A percentile compares a stretch with the other conserved stretches of the same genome.
Conservation (phyloP, 2,329 filamentous ascomycete genomes). For the Trichoderma gracile region DNA sequence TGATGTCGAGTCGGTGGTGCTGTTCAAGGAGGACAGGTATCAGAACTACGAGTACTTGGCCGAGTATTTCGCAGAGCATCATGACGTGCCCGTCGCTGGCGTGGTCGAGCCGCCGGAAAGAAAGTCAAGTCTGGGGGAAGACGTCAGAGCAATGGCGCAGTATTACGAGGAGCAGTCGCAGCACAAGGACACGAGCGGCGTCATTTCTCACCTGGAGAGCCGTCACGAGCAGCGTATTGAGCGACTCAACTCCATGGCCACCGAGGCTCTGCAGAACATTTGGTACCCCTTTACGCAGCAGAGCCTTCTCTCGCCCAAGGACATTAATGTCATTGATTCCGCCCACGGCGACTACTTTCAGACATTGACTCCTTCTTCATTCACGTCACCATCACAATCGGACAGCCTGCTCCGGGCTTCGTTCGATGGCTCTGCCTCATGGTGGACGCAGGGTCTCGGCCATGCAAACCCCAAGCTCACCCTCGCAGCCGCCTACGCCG, state of each 20-base stretch:
- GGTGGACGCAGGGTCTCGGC: slow-evolving; percentile 89
- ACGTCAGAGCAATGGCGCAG: slow-evolving; percentile 57
- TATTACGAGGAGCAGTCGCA: slow-evolving; percentile 61
- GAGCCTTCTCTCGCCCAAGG: slow-evolving; percentile 57
- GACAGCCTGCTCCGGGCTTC: slow-evolving; percentile 49
- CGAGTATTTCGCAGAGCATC: slow-evolving; percentile 64
- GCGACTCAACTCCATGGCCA: slow-evolving; percentile 61
- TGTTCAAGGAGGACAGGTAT: slow-evolving; percentile 68
- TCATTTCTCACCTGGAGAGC: slow-evolving; percentile 54
- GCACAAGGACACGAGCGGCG: slow-evolving; percentile 41
- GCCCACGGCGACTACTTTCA: slow-evolving; percentile 80
- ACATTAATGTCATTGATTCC: slow-evolving; percentile 76
- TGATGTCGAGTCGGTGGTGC: slow-evolving; percentile 67
- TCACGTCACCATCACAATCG: neutral
- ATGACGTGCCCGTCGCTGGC: slow-evolving; percentile 57
- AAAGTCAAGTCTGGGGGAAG: slow-evolving; percentile 43
- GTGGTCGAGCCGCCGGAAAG: slow-evolving; percentile 61
- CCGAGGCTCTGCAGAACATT: slow-evolving; percentile 62
- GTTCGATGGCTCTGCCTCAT: slow-evolving; percentile 83
- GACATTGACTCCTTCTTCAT: slow-evolving; percentile 41
- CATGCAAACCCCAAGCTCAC: slow-evolving; percentile 73
- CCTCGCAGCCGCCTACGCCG: slow-evolving; percentile 75
- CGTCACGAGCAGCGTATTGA: slow-evolving; percentile 59
- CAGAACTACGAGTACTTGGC: slow-evolving; percentile 67
- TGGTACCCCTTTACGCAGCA: slow-evolving; percentile 93